Evolutionary conservation across 2,329 filamentous ascomycete genomes (phyloP), one percentile per base, ranked within the genome.

Genomic region (Thielaviopsis populi): DNA sequence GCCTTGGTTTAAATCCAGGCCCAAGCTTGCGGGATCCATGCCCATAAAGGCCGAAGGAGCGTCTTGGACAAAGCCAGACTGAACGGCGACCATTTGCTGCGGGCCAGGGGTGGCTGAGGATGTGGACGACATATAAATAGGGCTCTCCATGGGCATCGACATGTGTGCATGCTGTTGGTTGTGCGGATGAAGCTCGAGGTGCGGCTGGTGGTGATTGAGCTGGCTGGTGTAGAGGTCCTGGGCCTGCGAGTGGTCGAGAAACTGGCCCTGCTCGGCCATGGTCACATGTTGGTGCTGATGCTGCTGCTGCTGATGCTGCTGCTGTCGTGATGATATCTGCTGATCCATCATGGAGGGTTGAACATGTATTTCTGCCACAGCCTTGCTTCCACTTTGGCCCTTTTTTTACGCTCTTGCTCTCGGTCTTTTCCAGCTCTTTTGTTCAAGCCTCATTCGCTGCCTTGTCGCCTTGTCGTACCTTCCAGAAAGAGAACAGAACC

Each of bases 121-220:
- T 22, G 43, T 11, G 17, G 54, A n/a, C 11, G 61, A 56, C 50
- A 65, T 48, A 61, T 63, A 46, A 22, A 63, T 40, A 27, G 64
- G 30, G 42, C 63, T 65, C 11, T 33, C 43, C 37, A 65, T 65
- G 27, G 61, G n/a, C 27, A 11, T 10, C 13, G 61, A 30, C 48
- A 62, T 24, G 37, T 56, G 61, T 10, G 33, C 43, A 10, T 59
- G 53, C 13, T 30, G 50, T 2, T 54, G 50, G 42, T 3, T 17
- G 42, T 46, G 42, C 15, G 42, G 42, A 15, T 46, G 42, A 46
- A n/a, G 42, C 42, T 46, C 42, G 33, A 37, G 33, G 8, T 37
- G 33, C 33, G 33, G 33, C 46, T 50, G 46, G 7, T 50, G 46
- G 46, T 24, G 46, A 27, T 50, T 10, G 46, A 6, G 33, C 3